Percentiles rank a stretch among this genome's conserved stretches.
Conservation (phyloP, 306 rosid species). For the Styphnolobium japonicum region DNA sequence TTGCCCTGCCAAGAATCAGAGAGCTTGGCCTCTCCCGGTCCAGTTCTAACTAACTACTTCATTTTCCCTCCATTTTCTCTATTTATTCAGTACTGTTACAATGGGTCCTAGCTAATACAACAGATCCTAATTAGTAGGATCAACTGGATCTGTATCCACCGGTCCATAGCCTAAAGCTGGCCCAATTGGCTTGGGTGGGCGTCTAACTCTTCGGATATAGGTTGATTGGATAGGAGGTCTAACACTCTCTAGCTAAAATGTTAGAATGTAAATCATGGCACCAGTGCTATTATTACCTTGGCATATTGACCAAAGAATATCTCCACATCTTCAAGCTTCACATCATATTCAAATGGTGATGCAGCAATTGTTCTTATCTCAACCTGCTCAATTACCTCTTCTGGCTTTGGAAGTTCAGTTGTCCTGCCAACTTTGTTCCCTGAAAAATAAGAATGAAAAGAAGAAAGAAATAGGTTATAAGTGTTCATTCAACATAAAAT, state of each 20-base stretch:
- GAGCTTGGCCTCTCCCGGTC: no score
- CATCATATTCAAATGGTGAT: slow-evolving; percentile 64
- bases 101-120: no score
- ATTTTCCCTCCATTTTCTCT: no score
- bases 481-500: background rate
- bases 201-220: no score
- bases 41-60: no score
- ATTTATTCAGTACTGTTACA: no score
- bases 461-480: background rate
- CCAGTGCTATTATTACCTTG: slow-evolving; percentile 46
- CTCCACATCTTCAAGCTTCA: slow-evolving; percentile 72
- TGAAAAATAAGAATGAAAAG: slow-evolving; percentile 24
- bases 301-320: slow-evolving; percentile 53
- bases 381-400: slow-evolving; percentile 76
- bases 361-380: slow-evolving; percentile 82
- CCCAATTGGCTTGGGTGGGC: no score
- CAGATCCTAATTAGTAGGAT: no score
- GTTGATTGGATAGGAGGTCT: no score
- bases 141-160: no score
- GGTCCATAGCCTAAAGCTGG: no score
- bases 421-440: slow-evolving; percentile 70
- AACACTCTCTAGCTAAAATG: background rate
- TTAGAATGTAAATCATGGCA: background rate
- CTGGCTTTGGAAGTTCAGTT: slow-evolving; percentile 60
- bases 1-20: no score